phyloP scores from a whole-genome alignment of 352 stramenopile species.

The Plasmopara halstedii region DNA sequence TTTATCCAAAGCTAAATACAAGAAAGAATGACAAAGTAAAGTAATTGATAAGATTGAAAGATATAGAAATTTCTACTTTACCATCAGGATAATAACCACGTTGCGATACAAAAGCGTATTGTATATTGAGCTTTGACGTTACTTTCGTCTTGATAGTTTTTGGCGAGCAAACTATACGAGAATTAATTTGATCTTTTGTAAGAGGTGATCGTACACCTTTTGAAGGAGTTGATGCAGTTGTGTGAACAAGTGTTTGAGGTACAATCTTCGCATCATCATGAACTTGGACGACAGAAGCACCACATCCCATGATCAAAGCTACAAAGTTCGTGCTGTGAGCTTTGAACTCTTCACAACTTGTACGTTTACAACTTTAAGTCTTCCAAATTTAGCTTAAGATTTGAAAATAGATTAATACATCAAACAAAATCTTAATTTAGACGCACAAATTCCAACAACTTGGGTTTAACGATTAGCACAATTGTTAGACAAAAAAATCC shows the following conservation, averaged over 20 bases:
- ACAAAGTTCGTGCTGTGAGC: neutral
- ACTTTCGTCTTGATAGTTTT: slow-evolving; percentile 58
- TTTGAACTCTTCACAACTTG: slow-evolving; percentile 9
- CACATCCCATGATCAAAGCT: slow-evolving; percentile 45
- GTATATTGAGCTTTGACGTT: slow-evolving; percentile 52
- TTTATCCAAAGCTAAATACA: slow-evolving; percentile 84
- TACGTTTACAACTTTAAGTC: neutral
- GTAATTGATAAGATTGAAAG: neutral
- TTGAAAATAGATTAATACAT: too few species aligned
- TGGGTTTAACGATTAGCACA: too few species aligned
- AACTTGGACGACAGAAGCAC: slow-evolving; percentile 50
- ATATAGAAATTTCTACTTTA: slow-evolving; percentile 5
- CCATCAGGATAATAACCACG: slow-evolving; percentile 91
- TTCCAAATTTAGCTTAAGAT: slow-evolving; percentile 1
- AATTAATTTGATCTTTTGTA: slow-evolving; percentile 81
- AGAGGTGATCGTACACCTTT: slow-evolving; percentile 57
- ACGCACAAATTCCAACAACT: too few species aligned
- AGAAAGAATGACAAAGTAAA: neutral
- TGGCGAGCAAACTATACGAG: slow-evolving; percentile 72
- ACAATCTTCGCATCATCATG: slow-evolving; percentile 38
- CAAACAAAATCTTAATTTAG: too few species aligned
- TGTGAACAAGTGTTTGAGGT: slow-evolving; percentile 11
- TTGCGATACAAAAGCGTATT: slow-evolving; percentile 92
- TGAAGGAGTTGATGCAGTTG: slow-evolving; percentile 1
- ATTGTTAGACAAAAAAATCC: too few species aligned